Percentiles rank a stretch among this genome's conserved stretches.
Evolutionary conservation across 495 filamentous ascomycete genomes (phyloP).

Genomic region (Tuber magnatum): DNA sequence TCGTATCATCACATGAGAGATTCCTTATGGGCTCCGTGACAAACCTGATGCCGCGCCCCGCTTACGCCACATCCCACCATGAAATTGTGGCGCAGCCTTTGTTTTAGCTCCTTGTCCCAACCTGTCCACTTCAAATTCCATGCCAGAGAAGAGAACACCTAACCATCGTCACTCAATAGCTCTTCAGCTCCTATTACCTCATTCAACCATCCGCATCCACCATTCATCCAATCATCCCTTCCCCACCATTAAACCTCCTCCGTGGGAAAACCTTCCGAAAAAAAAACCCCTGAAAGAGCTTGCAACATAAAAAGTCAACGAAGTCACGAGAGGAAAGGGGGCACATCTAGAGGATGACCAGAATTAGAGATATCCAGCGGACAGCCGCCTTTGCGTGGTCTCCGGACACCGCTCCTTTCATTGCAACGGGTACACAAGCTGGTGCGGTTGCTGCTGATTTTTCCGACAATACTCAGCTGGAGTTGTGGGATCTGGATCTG

Average conservation of each 20-base stretch:
- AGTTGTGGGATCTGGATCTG: constrained; percentile 88
- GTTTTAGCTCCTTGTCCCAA: constrained; percentile 30
- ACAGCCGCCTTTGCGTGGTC: constrained; percentile 98
- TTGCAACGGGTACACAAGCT: constrained; percentile 92
- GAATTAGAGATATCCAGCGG: constrained; percentile 86
- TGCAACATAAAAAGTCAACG: constrained; percentile 2
- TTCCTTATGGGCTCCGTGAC: not conserved
- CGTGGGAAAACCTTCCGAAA: constrained; percentile 19
- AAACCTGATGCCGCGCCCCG: not conserved
- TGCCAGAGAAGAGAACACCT: constrained; percentile 28
- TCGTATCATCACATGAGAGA: not conserved
- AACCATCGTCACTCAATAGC: constrained; percentile 22
- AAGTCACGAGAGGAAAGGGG: constrained; percentile 34
- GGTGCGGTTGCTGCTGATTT: constrained; percentile 96
- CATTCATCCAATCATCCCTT: constrained; percentile 4
- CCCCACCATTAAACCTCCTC: constrained; percentile 14
- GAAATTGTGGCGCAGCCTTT: constrained; percentile 25
- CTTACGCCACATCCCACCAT: not conserved
- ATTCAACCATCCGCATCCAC: constrained; percentile 16
- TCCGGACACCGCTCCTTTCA: constrained; percentile 64
- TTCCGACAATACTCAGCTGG: constrained; percentile 91
- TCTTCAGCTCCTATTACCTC: constrained; percentile 13
- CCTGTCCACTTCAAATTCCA: constrained; percentile 27
- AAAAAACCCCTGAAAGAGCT: not conserved
- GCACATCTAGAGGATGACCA: constrained; percentile 60